Percentiles rank a stretch among this genome's conserved stretches.
Conservation (phyloP, 257 asterid genomes). For the Forsythia suspensa region DNA sequence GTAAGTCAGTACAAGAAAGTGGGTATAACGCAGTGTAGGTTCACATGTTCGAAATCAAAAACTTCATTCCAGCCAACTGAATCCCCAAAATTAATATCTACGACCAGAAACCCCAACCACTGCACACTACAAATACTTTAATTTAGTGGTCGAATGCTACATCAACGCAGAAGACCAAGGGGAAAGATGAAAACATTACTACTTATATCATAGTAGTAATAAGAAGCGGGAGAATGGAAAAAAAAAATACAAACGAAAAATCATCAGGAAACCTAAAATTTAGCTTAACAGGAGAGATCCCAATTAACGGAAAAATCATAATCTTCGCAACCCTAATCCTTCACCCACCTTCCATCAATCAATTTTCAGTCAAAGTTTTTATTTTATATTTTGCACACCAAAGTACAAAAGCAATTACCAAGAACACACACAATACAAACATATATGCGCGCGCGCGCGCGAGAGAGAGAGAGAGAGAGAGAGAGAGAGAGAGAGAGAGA, state of each 20-base stretch:
- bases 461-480: too few relatives aligned
- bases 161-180: neutral
- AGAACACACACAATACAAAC: neutral
- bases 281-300: neutral
- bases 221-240: neutral
- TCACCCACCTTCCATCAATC: constrained; percentile 3
- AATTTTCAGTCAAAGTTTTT: neutral
- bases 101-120: neutral
- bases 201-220: neutral
- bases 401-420: neutral
- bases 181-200: neutral
- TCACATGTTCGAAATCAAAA: neutral
- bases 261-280: neutral
- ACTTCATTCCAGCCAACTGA: neutral
- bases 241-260: neutral
- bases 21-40: neutral
- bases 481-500: too few relatives aligned
- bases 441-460: neutral
- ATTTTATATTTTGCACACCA: neutral
- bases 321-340: constrained; percentile 30
- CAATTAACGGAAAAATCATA: neutral
- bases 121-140: neutral
- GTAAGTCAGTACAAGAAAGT: neutral
- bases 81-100: neutral
- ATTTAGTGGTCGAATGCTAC: neutral